Conservation (phyloP, 306 rosid species). For the Abrus precatorius region DNA sequence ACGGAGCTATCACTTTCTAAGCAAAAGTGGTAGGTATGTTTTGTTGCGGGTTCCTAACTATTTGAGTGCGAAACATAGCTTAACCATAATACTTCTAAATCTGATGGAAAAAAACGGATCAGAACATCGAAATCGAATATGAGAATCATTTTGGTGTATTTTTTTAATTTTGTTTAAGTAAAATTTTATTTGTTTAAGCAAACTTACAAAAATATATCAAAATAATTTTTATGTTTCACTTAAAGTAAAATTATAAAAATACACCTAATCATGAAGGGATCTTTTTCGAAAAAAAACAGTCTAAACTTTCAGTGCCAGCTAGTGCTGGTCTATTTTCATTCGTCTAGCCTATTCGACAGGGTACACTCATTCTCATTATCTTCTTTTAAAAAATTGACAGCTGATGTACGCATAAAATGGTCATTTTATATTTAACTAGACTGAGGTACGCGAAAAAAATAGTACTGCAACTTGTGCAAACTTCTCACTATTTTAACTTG, state of each 20-base stretch:
- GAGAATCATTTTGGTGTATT: no score
- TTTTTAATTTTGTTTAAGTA: no score
- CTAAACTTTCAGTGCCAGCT: constrained; percentile 40
- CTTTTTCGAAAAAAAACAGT: constrained; percentile 9
- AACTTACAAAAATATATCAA: no score
- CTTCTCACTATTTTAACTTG: not conserved
- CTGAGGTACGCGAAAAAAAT: not conserved
- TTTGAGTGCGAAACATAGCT: constrained; percentile 43
- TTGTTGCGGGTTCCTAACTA: constrained; percentile 15
- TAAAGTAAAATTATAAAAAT: no score
- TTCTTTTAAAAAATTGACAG: constrained; percentile 15
- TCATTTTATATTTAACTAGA: not conserved
- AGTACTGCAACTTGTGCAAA: not conserved
- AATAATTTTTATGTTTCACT: no score
- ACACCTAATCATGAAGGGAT: no score
- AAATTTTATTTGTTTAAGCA: no score
- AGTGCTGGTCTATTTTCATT: constrained; percentile 34
- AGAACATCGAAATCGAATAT: no score
- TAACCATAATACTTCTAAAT: not conserved
- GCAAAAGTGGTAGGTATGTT: constrained; percentile 19
- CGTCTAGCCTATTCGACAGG: constrained; percentile 24
- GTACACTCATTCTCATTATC: constrained; percentile 28
- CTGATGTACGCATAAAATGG: not conserved
- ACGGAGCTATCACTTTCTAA: constrained; percentile 23
- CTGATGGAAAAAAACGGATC: constrained; percentile 10